Evolutionary conservation across 2,329 filamentous ascomycete species (phyloP), one percentile per base, ranked within the genome.

Genomic region (Botrytis fragariae): DNA sequence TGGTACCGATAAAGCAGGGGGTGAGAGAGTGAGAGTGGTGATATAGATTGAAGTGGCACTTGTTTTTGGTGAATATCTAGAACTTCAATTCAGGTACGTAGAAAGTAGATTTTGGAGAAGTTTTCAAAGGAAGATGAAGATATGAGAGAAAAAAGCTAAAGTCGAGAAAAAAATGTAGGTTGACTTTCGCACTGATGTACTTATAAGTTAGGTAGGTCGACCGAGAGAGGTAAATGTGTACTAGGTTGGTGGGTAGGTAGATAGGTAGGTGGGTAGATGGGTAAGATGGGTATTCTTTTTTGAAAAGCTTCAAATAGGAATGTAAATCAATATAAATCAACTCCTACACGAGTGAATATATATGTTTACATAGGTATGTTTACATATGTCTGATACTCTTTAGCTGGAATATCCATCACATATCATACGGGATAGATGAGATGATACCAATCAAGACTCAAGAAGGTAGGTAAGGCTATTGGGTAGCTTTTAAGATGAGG

Each of bases 1-100:
- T 71, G 65, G 69, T 63, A 48, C 6, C 10, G 42, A 68, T 67
- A 72, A 45, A 60, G 70, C 65, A 57, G 48, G 72, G 64, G 22
- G n/a, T 20, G 10, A 32, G 60, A 32, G 16, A 16, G 22, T n/a
- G 42, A n/a, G 25, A 59, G 67, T 69, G 37, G 12, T 59, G 35
- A 35, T 62, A n/a, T 70, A 29, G 29, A 39, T 20, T 37, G 39
- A 68, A 39, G 45, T 42, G 25, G 37, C 8, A 67, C 32, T 16
- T 54, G 22, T 18, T 65, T 37, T 16, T 18, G 45, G 32, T 37
- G 44, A 37, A 22, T 45, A 37, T 45, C 39, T 64, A 64, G 42
- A 48, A 48, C 61, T 14, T 45, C n/a, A 5, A 64, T 48, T 64
- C n/a, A 45, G 20, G 20, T 32, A 12, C 8, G 35, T 39, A 29